These are phyloP conservation scores for Ustilago xerochloae DNA, from an alignment of 1,284 basidiomycete species.

Conservation along the genomic window DNA sequence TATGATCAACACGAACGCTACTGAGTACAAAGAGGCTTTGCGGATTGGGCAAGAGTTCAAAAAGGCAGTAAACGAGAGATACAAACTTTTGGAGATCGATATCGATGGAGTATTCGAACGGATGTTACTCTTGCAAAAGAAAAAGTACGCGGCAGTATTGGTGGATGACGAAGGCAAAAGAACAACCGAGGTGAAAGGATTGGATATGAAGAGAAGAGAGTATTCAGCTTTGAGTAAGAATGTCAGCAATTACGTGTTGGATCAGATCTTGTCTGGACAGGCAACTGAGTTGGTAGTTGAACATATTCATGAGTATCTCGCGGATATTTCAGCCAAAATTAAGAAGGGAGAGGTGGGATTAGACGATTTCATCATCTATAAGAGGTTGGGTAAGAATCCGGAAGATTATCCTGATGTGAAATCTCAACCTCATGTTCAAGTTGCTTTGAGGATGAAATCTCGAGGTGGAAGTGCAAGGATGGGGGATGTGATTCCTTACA, in stretches of 20 bases:
- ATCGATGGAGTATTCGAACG: conserved; percentile 94
- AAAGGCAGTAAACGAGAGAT: conserved; percentile 93
- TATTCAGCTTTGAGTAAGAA: conserved; percentile 92
- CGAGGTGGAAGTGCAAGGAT: conserved; percentile 82
- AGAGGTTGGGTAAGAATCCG: conserved; percentile 66
- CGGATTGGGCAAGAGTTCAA: conserved; percentile 93
- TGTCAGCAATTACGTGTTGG: conserved; percentile 77
- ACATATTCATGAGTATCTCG: conserved; percentile 91
- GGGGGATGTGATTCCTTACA: conserved; percentile 95
- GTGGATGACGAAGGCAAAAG: conserved; percentile 55
- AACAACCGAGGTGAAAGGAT: conserved; percentile 84
- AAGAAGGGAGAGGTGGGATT: conserved; percentile 80
- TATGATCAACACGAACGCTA: conserved; percentile 96
- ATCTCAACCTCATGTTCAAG: conserved; percentile 94
- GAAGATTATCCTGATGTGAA: conserved; percentile 93
- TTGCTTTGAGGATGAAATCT: conserved; percentile 89
- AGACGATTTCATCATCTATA: conserved; percentile 89
- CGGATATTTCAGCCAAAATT: conserved; percentile 79
- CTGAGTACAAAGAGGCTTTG: conserved; percentile 85
- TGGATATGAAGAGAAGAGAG: conserved; percentile 99
- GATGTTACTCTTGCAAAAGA: conserved; percentile 93
- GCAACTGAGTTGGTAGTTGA: conserved; percentile 88
- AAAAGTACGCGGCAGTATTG: conserved; percentile 98
- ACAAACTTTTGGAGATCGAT: conserved; percentile 95
- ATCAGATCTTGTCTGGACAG: conserved; percentile 90